Conservation (phyloP, 2,329 filamentous ascomycete genomes). For the Pseudocercospora pini-densiflorae region DNA sequence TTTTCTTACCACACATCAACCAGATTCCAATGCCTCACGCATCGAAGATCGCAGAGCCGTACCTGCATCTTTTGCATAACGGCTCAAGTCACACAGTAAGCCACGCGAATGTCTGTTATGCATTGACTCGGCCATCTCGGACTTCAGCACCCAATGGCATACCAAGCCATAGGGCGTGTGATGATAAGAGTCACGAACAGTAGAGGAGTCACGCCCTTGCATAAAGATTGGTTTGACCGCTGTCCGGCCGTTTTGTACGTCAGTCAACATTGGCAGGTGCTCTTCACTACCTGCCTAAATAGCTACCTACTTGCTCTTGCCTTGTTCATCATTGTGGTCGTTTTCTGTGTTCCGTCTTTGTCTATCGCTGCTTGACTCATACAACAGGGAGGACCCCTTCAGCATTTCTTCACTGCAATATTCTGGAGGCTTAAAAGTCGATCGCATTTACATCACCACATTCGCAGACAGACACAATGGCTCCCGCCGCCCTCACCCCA, state of each 20-base stretch:
- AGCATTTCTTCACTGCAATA: neutral
- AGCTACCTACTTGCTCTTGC: neutral
- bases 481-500: conserved; percentile 40
- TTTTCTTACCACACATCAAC: conserved; percentile 1
- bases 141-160: neutral
- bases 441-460: neutral
- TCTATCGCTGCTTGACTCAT: neutral
- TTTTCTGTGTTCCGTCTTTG: neutral
- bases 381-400: neutral
- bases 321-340: neutral
- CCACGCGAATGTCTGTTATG: neutral
- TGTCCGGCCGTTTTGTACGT: neutral
- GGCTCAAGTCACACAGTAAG: neutral
- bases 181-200: neutral
- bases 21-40: neutral
- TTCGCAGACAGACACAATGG: conserved; percentile 29
- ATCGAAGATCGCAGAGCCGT: neutral
- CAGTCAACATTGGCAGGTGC: neutral
- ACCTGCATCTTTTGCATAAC: neutral
- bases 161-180: neutral
- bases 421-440: no score
- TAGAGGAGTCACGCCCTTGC: neutral
- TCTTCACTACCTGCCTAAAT: neutral
- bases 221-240: neutral
- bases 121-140: neutral